Evolutionary conservation across 2,329 filamentous ascomycete species (phyloP).

Genomic region (Alternaria burnsii): DNA sequence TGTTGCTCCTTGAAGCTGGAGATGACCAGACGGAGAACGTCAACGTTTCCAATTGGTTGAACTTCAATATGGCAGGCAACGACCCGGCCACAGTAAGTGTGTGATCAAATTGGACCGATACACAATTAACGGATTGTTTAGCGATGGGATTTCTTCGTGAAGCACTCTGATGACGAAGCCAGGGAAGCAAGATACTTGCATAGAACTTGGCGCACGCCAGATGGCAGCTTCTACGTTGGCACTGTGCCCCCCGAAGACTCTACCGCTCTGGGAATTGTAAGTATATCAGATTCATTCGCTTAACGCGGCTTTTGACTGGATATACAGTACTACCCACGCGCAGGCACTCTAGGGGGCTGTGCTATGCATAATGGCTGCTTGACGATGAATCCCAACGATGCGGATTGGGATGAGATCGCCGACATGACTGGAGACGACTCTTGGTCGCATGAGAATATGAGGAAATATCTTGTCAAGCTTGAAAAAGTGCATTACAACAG

Average conservation of each 20-base stretch:
- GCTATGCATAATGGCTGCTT: slow-evolving; percentile 66
- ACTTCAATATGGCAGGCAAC: slow-evolving; percentile 61
- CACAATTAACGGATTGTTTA: not conserved
- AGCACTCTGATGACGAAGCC: slow-evolving; percentile 64
- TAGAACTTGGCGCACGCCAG: slow-evolving; percentile 62
- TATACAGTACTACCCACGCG: slow-evolving; percentile 62
- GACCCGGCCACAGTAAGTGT: not conserved
- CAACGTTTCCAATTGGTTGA: slow-evolving; percentile 59
- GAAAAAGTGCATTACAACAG: slow-evolving; percentile 39
- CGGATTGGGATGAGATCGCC: slow-evolving; percentile 67
- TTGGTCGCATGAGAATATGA: slow-evolving; percentile 67
- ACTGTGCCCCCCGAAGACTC: slow-evolving; percentile 58
- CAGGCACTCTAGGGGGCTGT: slow-evolving; percentile 65
- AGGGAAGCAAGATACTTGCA: slow-evolving; percentile 65
- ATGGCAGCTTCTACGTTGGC: slow-evolving; percentile 63
- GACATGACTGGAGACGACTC: slow-evolving; percentile 65
- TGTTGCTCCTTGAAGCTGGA: slow-evolving; percentile 66
- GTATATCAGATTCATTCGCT: no score
- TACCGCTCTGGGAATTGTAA: not conserved
- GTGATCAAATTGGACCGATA: no score
- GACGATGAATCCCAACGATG: slow-evolving; percentile 63
- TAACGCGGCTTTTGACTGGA: not conserved
- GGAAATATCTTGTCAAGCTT: slow-evolving; percentile 58
- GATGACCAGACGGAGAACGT: slow-evolving; percentile 62
- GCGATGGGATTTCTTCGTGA: slow-evolving; percentile 69